Evolutionary conservation across 2,329 filamentous ascomycete genomes (phyloP), one percentile per base, ranked within the genome.

Genomic region (Lachnellula suecica): DNA sequence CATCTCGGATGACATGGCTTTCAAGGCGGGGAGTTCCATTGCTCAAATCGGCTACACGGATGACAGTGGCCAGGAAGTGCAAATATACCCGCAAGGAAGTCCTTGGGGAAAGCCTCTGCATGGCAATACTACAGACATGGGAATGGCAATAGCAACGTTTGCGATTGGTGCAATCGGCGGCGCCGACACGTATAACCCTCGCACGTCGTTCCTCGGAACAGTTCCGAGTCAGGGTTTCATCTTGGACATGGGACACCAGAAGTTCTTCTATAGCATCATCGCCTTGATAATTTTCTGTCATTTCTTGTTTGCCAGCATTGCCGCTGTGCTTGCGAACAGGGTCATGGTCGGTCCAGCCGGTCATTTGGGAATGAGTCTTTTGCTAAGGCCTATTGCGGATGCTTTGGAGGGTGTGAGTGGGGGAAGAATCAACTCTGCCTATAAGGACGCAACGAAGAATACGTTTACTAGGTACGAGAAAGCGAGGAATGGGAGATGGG

Each of bases 61-160:
- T 31, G 41, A 29, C 2, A 23, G 25, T 9, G 50, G 46, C 1
- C 24, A 55, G 6, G 41, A 63, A 47, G 41, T 66, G 69, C 72
- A 75, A 57, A 70, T 69, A 9, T 78, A 77, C 46, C 74, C 75
- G 0, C 64, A 68, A 23, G 71, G 74, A 46, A 70, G 70, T 1
- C 52, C 64, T 4, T 75, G 70, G 46, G 75, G 75, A 2, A 34
- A 38, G 0, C 62, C 68, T 2, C 47, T 60, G 11, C 49, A 63
- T 11, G 75, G 75, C 1, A 56, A 60, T 22, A 37, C 41, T 0
- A 25, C 61, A 0, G 49, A 47, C 0, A 73, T 81, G 63, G 75
- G 69, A 3, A 61, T 60, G 8, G 47, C 65, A 5, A 64, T 75
- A 15, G 61, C 70, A 0, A 56, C 65, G 1, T 78, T 72, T 47